phyloP scores from a whole-genome alignment of 1,139 yeast species.

The Geotrichum histeridarum region DNA sequence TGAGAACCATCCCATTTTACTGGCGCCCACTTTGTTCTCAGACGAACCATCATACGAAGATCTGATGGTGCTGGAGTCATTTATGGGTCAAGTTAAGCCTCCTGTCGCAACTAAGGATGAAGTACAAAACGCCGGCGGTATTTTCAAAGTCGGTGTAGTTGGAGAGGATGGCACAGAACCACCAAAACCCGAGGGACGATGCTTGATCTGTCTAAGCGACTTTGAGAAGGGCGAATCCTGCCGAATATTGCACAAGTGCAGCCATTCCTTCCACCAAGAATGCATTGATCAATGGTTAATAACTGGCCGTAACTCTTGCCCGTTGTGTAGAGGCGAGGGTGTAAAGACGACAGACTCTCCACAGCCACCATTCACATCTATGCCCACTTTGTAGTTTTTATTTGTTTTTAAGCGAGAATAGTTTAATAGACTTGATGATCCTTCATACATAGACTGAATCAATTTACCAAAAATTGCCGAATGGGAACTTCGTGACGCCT shows the following conservation, averaged over 20 bases:
- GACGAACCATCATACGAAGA: conserved; percentile 50
- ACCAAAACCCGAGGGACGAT: conserved; percentile 33
- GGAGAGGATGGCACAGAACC: conserved; percentile 20
- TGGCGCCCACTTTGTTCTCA: conserved; percentile 45
- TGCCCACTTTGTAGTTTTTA: background rate
- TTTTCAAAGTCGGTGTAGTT: conserved; percentile 24
- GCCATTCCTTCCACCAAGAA: conserved; percentile 47
- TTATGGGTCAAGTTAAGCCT: conserved; percentile 45
- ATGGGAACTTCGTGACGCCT: too few relatives aligned
- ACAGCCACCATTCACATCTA: conserved; percentile 3
- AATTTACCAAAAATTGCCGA: too few relatives aligned
- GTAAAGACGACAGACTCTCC: conserved; percentile 26
- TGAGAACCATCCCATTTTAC: conserved; percentile 44
- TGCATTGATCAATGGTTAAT: conserved; percentile 56
- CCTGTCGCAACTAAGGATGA: conserved; percentile 43
- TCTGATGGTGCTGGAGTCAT: conserved; percentile 41
- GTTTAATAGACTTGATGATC: background rate
- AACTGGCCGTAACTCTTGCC: conserved; percentile 55
- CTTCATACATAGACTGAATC: background rate
- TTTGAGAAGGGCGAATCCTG: conserved; percentile 45
- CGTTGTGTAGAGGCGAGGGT: conserved; percentile 50
- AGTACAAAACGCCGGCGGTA: conserved; percentile 40
- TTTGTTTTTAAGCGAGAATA: background rate
- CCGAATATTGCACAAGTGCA: conserved; percentile 43
- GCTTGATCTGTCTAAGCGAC: conserved; percentile 49